These are phyloP conservation scores for Microascus cirrosus DNA, from an alignment of 2,329 filamentous ascomycete species.

Conservation along the genomic window DNA sequence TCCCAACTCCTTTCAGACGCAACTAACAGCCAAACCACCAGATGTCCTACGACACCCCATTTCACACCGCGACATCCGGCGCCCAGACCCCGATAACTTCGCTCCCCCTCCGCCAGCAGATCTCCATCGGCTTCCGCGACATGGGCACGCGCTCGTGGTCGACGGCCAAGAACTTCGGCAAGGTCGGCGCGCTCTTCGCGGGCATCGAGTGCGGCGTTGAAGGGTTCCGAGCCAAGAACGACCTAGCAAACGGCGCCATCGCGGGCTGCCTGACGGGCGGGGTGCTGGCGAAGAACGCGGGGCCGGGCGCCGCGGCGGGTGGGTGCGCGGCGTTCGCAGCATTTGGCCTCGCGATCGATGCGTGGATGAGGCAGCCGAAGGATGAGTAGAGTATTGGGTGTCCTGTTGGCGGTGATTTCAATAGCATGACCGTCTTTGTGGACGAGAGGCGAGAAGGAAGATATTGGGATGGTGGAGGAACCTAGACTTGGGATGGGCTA, in stretches of 20 bases:
- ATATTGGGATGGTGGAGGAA: neutral
- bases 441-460: neutral
- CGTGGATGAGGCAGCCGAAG: constrained; percentile 72
- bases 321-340: constrained; percentile 91
- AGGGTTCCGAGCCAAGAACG: constrained; percentile 85
- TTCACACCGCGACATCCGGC: constrained; percentile 39
- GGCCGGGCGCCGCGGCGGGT: constrained; percentile 76
- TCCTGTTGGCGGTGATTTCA: neutral
- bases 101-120: constrained; percentile 77
- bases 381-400: constrained; percentile 33
- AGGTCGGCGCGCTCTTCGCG: constrained; percentile 81
- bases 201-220: constrained; percentile 96
- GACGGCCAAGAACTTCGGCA: constrained; percentile 88
- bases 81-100: constrained; percentile 29
- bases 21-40: constrained; percentile 20
- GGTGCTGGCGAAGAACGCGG: constrained; percentile 73
- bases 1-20: neutral
- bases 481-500: neutral
- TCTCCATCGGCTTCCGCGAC: constrained; percentile 80
- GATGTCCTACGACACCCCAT: constrained; percentile 98
- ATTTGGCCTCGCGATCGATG: constrained; percentile 85
- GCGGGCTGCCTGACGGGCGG: constrained; percentile 89
- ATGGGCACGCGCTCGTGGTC: constrained; percentile 79
- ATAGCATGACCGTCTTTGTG: neutral
- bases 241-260: constrained; percentile 74